Evolutionary conservation across 2,329 filamentous ascomycete species (phyloP), one percentile per base, ranked within the genome.

Genomic region (Penicillium sp.): DNA sequence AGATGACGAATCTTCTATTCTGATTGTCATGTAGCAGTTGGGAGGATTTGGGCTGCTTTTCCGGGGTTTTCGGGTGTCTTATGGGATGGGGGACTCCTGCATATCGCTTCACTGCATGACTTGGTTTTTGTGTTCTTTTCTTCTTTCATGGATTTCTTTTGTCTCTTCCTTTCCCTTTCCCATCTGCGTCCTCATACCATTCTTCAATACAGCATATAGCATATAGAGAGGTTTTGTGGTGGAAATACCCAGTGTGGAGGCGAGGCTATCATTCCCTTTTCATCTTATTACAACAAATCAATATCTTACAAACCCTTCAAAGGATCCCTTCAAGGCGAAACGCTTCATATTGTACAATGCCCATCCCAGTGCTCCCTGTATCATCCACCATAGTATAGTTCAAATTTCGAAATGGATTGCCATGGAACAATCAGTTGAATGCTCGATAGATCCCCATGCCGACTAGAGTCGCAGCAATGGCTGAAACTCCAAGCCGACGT

Each of bases 371-470:
- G 16, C 14, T 34, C 16, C 31, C 9, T 32, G 29, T 20, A 20
- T 20, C 8, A 8, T 34, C 16, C 14, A 20, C 3, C 14, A 14
- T 31, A 31, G 16, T 18, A 18, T 34, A 34, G 31, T 34, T 18
- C 31, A 20, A 34, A 8, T 16, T 18, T 8, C 31, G 14, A 11
- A 18, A 32, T 18, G 8, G 14, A 11, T 13, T 8, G 14, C 38
- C 13, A 29, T 35, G 34, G 36, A 20, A n/a, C 23, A 20, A 45
- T 74, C 66, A 84, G 57, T 79, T 77, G 47, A 84, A 75, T 22
- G 84, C 72, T 54, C 85, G 76, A 75, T 80, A 90, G 18, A 89
- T 63, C 0, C 86, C 86, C 70, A 89, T 74, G 63, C 81, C 86
- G 4, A 81, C 78, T 41, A 90, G 71, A 4, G 79, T 78, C 8